A percentile compares a stretch with the other conserved stretches of the same genome.
phyloP scores from a whole-genome alignment of 75 land plant species.

The Gnetum montanum region DNA sequence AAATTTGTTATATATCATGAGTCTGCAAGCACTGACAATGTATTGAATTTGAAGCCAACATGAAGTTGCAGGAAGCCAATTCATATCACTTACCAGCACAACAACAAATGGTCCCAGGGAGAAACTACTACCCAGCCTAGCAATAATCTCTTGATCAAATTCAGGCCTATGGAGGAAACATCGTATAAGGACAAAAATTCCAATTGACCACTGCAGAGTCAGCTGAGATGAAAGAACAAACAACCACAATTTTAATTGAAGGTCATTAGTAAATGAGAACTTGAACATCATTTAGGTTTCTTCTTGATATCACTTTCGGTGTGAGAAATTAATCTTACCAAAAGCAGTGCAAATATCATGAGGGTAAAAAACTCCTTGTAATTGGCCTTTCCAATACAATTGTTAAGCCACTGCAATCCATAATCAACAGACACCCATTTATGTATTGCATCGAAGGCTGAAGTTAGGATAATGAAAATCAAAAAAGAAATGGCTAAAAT shows the following conservation, averaged over 20 bases:
- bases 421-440: constrained; percentile 1
- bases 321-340: constrained; percentile 52
- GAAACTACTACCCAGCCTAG: constrained; percentile 92
- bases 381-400: constrained; percentile 86
- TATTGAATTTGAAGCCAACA: too few relatives aligned
- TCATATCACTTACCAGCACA: constrained; percentile 67
- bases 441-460: too few relatives aligned
- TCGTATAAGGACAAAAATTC: constrained; percentile 73
- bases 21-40: too few relatives aligned
- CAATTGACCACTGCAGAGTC: constrained; percentile 76
- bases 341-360: constrained; percentile 63
- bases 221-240: constrained; percentile 74
- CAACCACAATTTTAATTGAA: too few relatives aligned
- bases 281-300: too few relatives aligned
- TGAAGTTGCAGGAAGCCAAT: too few relatives aligned
- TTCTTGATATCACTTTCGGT: too few relatives aligned
- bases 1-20: too few relatives aligned
- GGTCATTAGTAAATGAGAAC: constrained; percentile 23
- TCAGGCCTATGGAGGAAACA: constrained; percentile 61
- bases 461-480: not conserved
- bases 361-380: constrained; percentile 71
- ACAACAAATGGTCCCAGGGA: constrained; percentile 73
- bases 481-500: too few relatives aligned
- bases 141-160: constrained; percentile 51
- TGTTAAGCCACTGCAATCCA: constrained; percentile 98